A percentile compares a stretch with the other conserved stretches of the same genome.
Conservation (phyloP, 23 red algal species). For the Agarophyton chilense region DNA sequence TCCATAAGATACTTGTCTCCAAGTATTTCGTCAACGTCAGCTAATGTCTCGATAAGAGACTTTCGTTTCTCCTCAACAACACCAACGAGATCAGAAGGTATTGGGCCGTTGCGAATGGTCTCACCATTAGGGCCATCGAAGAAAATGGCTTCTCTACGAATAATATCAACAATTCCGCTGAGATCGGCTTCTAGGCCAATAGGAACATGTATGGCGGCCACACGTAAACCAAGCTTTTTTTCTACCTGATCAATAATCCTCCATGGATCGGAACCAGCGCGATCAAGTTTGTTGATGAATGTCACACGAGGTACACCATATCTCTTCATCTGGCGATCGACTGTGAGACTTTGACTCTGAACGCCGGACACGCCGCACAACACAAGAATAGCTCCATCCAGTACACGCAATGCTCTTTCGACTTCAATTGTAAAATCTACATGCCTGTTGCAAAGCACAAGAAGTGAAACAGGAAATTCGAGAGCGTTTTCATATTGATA, state of each 20-base stretch:
- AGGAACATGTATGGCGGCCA: slow-evolving; percentile 84
- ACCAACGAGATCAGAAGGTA: slow-evolving; percentile 42
- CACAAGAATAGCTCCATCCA: slow-evolving; percentile 97
- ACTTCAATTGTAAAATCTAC: slow-evolving; percentile 99
- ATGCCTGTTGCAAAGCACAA: slow-evolving; percentile 21
- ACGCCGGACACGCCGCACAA: slow-evolving; percentile 95
- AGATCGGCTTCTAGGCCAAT: slow-evolving; percentile 92
- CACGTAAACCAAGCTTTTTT: slow-evolving; percentile 77
- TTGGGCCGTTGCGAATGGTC: slow-evolving; percentile 32
- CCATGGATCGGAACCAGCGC: slow-evolving; percentile 87
- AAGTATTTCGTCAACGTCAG: slow-evolving; percentile 93
- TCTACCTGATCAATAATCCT: slow-evolving; percentile 81
- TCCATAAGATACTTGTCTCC: slow-evolving; percentile 89
- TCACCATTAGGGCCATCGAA: slow-evolving; percentile 95
- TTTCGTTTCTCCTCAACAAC: slow-evolving; percentile 63
- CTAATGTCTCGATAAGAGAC: slow-evolving; percentile 78
- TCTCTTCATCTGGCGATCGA: slow-evolving; percentile 99
- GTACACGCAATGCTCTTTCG: slow-evolving; percentile 91
- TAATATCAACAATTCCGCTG: slow-evolving; percentile 88
- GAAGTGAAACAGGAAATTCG: neutral
- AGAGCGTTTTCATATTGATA: neutral
- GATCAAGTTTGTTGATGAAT: slow-evolving; percentile 99
- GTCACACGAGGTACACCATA: slow-evolving; percentile 94
- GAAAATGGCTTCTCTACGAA: slow-evolving; percentile 80
- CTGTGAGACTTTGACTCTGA: slow-evolving; percentile 96